Conservation (phyloP, 495 filamentous ascomycete genomes). For the Penicillium bovifimosum region DNA sequence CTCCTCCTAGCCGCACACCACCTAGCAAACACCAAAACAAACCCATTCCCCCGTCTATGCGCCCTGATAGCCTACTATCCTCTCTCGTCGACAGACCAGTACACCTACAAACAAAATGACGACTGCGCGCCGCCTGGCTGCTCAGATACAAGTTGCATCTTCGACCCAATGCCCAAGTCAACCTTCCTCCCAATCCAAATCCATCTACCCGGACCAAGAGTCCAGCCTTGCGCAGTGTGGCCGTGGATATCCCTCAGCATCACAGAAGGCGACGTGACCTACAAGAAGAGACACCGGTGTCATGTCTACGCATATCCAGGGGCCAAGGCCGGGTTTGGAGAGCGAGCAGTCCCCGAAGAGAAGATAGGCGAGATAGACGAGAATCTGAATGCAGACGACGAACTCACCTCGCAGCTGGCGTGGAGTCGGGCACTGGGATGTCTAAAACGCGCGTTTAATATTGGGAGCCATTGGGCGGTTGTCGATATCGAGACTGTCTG, state of each 20-base stretch:
- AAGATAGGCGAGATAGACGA: conserved; percentile 5
- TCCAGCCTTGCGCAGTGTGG: conserved; percentile 28
- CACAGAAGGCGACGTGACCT: conserved; percentile 20
- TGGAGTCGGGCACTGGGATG: conserved; percentile 49
- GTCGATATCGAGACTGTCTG: conserved; percentile 54
- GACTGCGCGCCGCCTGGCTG: conserved; percentile 22
- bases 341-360: conserved; percentile 31
- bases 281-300: conserved; percentile 43
- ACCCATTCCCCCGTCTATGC: conserved; percentile 38
- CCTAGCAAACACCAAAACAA: conserved; percentile 36
- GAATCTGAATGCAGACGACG: conserved; percentile 18
- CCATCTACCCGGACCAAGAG: conserved; percentile 46
- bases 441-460: conserved; percentile 50
- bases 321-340: conserved; percentile 47
- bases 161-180: conserved; percentile 25
- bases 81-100: conserved; percentile 14
- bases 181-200: conserved; percentile 48
- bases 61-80: conserved; percentile 59
- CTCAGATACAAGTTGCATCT: conserved; percentile 30
- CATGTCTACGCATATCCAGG: conserved; percentile 44
- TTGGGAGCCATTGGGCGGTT: conserved; percentile 37
- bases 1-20: conserved; percentile 48
- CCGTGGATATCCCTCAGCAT: conserved; percentile 20
- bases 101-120: conserved; percentile 2
- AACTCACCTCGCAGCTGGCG: conserved; percentile 45